Evolutionary conservation across 768 basidiomycete species (phyloP).

Genomic region (Boletellus ananas): DNA sequence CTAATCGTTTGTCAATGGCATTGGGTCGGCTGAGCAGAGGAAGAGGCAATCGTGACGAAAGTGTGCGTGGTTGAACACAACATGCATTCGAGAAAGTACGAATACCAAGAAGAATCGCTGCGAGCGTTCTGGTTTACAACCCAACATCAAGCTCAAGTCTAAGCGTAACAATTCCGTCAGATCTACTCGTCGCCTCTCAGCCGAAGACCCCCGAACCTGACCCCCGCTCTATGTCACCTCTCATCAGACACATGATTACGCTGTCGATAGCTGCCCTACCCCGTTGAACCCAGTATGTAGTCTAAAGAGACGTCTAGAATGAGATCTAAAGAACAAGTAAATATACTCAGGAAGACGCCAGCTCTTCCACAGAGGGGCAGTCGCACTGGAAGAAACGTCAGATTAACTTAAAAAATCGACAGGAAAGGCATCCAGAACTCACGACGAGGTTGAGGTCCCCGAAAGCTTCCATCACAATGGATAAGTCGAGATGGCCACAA

Average conservation of each 20-base stretch:
- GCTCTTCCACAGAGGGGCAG: slow-evolving; percentile 82
- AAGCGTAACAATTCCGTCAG: no score
- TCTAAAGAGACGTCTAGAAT: slow-evolving; percentile 20
- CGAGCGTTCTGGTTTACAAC: no score
- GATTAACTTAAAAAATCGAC: slow-evolving; percentile 6
- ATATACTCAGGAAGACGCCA: slow-evolving; percentile 38
- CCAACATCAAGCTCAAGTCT: no score
- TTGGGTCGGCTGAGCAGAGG: slow-evolving; percentile 8
- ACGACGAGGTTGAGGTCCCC: slow-evolving; percentile 90
- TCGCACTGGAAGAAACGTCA: slow-evolving; percentile 54
- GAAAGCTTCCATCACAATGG: slow-evolving; percentile 55
- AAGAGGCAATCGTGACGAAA: slow-evolving; percentile 28
- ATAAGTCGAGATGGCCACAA: slow-evolving; percentile 1
- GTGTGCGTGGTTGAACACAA: slow-evolving; percentile 66
- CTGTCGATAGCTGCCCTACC: no score
- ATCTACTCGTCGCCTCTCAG: no score
- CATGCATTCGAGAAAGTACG: slow-evolving; percentile 38
- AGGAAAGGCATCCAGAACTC: slow-evolving; percentile 34
- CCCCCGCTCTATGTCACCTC: no score
- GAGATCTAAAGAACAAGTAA: slow-evolving; percentile 19
- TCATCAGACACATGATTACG: no score
- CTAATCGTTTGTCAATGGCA: slow-evolving; percentile 15
- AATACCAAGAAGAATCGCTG: slow-evolving; percentile 36
- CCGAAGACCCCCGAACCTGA: no score
- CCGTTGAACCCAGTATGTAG: slow-evolving; percentile 29